Evolutionary conservation across 768 basidiomycete species (phyloP), one percentile per base, ranked within the genome.

Genomic region (Tricholoma saponaceum): DNA sequence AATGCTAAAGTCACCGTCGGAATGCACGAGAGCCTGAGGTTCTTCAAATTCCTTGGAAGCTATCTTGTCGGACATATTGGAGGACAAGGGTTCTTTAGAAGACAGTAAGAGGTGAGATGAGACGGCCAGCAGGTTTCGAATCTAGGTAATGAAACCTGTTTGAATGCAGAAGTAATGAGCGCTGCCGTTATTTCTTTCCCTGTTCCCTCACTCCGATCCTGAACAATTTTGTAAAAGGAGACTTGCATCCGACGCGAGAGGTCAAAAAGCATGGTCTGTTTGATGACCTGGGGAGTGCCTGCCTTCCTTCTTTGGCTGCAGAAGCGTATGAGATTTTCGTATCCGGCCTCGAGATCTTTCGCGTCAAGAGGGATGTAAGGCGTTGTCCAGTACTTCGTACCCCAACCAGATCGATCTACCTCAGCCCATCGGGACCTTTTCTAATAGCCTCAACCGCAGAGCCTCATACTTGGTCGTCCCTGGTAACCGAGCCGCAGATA

Each of bases 381-480:
- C 72, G 92, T 84, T 61, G 84, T 79, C 89, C 89, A 91, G 23
- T 76, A 70, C 61, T 81, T 75, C 44, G 66, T 67, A 13, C 67
- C 70, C 58, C 78, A 72, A 30, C 79, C 82, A 20, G 72, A 73
- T 13, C 64, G 68, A 49, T 78, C 74, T 30, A 82, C 89, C 50
- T 74, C 70, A 20, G 76, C 74, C 66, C 84, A 80, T 35, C 84
- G 72, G 92, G 89, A 41, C 90, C 90, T 73, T 92, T 92, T 73
- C 92, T 92, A 79, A 92, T 85, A 12, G 90, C 90, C 62, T 92
- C 90, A n/a, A n/a, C n/a, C n/a, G n/a, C n/a, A n/a, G n/a, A n/a
- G n/a, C n/a, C n/a, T n/a, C n/a, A n/a, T n/a, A n/a, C n/a, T n/a
- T n/a, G n/a, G n/a, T n/a, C n/a, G n/a, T n/a, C n/a, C n/a, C n/a